These are phyloP conservation scores for Coemansia sp. DNA, from an alignment of 192 early-diverging fungal genomes.

Conservation along the genomic window DNA sequence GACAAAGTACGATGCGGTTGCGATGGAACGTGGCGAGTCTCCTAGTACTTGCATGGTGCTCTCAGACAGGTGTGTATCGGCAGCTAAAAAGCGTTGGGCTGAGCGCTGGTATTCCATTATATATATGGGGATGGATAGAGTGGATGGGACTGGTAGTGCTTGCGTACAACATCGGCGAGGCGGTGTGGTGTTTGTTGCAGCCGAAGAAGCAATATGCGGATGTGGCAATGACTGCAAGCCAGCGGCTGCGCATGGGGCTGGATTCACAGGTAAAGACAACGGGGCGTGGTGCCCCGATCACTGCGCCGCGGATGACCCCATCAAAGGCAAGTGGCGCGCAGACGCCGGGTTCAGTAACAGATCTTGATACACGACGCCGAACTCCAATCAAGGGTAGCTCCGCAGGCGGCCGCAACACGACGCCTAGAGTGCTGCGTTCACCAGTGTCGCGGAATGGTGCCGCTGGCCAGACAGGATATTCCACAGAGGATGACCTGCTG, in stretches of 20 bases:
- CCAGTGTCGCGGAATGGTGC: constrained; percentile 16
- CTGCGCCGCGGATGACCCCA: constrained; percentile 42
- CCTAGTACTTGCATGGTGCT: constrained; percentile 22
- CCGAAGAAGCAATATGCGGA: constrained; percentile 36
- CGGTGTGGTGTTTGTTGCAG: constrained; percentile 44
- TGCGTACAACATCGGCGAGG: constrained; percentile 48
- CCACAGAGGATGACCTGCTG: constrained; percentile 21
- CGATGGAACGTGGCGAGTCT: constrained; percentile 48
- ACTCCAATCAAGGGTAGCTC: constrained; percentile 21
- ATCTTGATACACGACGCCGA: constrained; percentile 31
- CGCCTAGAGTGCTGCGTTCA: constrained; percentile 29
- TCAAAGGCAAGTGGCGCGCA: constrained; percentile 2
- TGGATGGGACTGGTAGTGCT: constrained; percentile 26
- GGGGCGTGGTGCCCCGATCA: constrained; percentile 13
- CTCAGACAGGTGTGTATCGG: constrained; percentile 37
- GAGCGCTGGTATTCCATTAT: constrained; percentile 14
- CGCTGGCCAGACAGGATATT: constrained; percentile 11
- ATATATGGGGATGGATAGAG: constrained; percentile 26
- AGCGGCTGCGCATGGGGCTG: constrained; percentile 43
- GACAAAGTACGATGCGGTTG: constrained; percentile 44
- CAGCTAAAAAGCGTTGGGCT: constrained; percentile 22
- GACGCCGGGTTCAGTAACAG: constrained; percentile 19
- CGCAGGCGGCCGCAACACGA: constrained; percentile 4
- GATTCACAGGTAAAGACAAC: constrained; percentile 17
- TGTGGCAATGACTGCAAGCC: constrained; percentile 35